Evolutionary conservation across 148 eudicot species (phyloP).

Genomic region (Cornus kousa): DNA sequence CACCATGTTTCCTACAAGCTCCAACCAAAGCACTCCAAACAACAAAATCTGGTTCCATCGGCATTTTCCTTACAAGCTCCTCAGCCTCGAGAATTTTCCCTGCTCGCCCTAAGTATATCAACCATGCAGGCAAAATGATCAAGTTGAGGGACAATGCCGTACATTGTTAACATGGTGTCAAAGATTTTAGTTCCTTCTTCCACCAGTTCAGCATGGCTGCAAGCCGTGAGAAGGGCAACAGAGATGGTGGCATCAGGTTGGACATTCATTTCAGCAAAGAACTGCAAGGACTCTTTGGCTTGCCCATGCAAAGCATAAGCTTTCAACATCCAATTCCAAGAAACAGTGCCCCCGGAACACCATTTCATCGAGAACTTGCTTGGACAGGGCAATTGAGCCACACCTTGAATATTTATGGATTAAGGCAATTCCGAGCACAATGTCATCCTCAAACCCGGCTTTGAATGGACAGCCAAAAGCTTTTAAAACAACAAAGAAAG

Average conservation of each 20-base stretch:
- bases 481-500: slow-evolving; percentile 34
- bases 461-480: slow-evolving; percentile 41
- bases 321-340: slow-evolving; percentile 60
- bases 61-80: slow-evolving; percentile 41
- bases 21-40: slow-evolving; percentile 59
- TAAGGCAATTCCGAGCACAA: slow-evolving; percentile 41
- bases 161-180: slow-evolving; percentile 28
- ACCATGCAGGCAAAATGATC: slow-evolving; percentile 62
- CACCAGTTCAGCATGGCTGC: slow-evolving; percentile 60
- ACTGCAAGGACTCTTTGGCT: slow-evolving; percentile 31
- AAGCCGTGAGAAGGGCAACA: slow-evolving; percentile 54
- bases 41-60: slow-evolving; percentile 54
- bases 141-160: slow-evolving; percentile 45
- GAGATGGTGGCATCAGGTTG: slow-evolving; percentile 50
- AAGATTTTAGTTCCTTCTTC: slow-evolving; percentile 43
- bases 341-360: slow-evolving; percentile 32
- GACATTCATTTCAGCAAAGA: slow-evolving; percentile 37
- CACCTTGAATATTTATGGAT: slow-evolving; percentile 55
- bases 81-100: slow-evolving; percentile 43
- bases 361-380: slow-evolving; percentile 42
- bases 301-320: slow-evolving; percentile 54
- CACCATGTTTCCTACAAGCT: slow-evolving; percentile 50
- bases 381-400: slow-evolving; percentile 35
- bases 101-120: slow-evolving; percentile 52
- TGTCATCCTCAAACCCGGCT: slow-evolving; percentile 30